Conservation (phyloP, 2,329 filamentous ascomycete genomes). For the Aspergillus intermedius region DNA sequence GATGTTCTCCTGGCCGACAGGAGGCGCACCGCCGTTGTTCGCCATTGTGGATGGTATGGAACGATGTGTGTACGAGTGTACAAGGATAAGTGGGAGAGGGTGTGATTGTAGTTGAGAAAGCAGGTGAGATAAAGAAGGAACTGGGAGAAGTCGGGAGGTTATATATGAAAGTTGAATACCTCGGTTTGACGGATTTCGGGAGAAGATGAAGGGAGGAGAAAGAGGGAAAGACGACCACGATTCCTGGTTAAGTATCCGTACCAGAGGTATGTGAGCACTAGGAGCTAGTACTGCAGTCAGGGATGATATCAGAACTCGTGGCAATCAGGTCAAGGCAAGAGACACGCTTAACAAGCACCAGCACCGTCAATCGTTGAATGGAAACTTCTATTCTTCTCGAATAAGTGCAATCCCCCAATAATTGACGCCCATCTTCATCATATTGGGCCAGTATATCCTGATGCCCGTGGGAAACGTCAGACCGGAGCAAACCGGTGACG, state of each 20-base stretch:
- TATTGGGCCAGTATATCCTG: no score
- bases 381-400: no score
- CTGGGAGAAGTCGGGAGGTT: neutral
- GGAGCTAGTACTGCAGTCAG: neutral
- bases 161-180: constrained; percentile 11
- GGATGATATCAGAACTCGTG: neutral
- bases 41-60: constrained; percentile 26
- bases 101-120: constrained; percentile 1
- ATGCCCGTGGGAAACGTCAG: constrained; percentile 9
- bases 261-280: neutral
- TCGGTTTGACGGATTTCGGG: constrained; percentile 23
- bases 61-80: neutral
- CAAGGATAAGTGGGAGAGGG: constrained; percentile 1
- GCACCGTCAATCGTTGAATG: no score
- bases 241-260: neutral
- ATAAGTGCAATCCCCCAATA: no score
- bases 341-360: neutral
- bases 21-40: constrained; percentile 42
- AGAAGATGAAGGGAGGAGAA: constrained; percentile 11
- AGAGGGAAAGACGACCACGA: neutral
- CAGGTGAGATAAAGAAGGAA: constrained; percentile 1
- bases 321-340: neutral
- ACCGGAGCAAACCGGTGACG: constrained; percentile 2
- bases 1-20: constrained; percentile 64
- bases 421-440: no score